Evolutionary conservation across 176 grass and related monocot genomes (phyloP), one percentile per base, ranked within the genome.

Genomic region (Chrysopogon serrulatus): DNA sequence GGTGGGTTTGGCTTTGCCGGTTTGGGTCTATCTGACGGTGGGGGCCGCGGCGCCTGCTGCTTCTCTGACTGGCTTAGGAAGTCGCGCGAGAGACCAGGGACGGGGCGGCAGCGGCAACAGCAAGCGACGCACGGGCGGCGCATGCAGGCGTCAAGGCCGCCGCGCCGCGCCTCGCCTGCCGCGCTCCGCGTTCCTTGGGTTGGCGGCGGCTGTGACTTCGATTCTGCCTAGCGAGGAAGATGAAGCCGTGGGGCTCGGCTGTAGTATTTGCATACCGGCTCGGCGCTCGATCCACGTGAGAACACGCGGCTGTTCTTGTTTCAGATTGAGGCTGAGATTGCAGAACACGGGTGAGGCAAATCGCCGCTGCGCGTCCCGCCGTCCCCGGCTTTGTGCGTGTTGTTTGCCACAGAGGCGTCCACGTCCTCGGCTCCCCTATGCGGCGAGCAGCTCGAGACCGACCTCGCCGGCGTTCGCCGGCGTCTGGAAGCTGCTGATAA

Each of bases 51-150:
- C 44, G 36, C 71, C 72, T 17, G 27, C 23, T 65, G 59, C 32
- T 76, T 67, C 75, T 35, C 73, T 77, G 83, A 61, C 82, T 82
- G 71, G 53, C 87, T 66, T 74, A 56, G 76, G 82, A 73, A 85
- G 65, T 61, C 69, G 47, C 48, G 87, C 71, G 53, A 34, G 51
- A 81, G 32, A 63, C 32, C 82, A 81, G 83, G 34, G 49, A 35
- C 65, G 79, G 82, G 74, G 65, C 15, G 24, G 56, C 37, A 11
- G 56, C 37, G 3, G 15, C 71, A 49, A 60, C 69, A 53, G 81
- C 87, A 66, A 40, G 48, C 82, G 40, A 69, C 48, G 82, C 70
- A 5, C 54, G 36, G 49, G 83, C 65, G 36, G 53, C 83, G 41
- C 83, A 82, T 90, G 83, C 88, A 86, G 68, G 19, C 71, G 60